Evolutionary conservation across 2,329 filamentous ascomycete genomes (phyloP), one percentile per base, ranked within the genome.

Genomic region (Paraphoma chrysanthemicola): DNA sequence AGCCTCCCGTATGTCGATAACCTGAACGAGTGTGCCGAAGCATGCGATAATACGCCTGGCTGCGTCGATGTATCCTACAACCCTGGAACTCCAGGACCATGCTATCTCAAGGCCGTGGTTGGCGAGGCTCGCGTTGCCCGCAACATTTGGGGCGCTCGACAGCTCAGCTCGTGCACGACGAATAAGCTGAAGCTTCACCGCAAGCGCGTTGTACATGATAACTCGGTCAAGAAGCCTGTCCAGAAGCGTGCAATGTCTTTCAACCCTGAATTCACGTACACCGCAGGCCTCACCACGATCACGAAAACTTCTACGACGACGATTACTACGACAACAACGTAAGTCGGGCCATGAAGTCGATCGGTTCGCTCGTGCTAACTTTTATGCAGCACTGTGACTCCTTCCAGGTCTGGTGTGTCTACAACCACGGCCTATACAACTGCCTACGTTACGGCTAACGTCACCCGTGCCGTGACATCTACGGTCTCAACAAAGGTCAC

Each of bases 51-150:
- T 3, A 66, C 57, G 1, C 1, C 54, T 42, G 59, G 57, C 11
- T 73, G 70, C 44, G 56, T 68, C 9, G 62, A 61, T 46, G 59
- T 71, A 6, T 65, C 65, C 11, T 72, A 55, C 33, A 45, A 51
- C 2, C 52, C 45, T 9, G 63, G 59, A 14, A 45, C 43, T 10
- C 59, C 58, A 1, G 63, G 67, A 4, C 51, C 63, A 31, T 73
- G 71, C 53, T 72, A 72, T 51, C 48, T 69, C 48, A 73, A 73
- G 61, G 51, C 46, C 11, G 49, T 50, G 8, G 30, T 58, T 7
- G 64, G 62, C 10, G n/a, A 30, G 23, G 39, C 51, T 14, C 45
- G 31, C 7, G 12, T 16, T 14, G 66, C 66, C 33, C 14, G 18
- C 6, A 59, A 55, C 46, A 56, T 71, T 16, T 67, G 57, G 54